Base-by-base conservation (phyloP, 352 stramenopile species). In the Globisporangium sylvaticum region DNA sequence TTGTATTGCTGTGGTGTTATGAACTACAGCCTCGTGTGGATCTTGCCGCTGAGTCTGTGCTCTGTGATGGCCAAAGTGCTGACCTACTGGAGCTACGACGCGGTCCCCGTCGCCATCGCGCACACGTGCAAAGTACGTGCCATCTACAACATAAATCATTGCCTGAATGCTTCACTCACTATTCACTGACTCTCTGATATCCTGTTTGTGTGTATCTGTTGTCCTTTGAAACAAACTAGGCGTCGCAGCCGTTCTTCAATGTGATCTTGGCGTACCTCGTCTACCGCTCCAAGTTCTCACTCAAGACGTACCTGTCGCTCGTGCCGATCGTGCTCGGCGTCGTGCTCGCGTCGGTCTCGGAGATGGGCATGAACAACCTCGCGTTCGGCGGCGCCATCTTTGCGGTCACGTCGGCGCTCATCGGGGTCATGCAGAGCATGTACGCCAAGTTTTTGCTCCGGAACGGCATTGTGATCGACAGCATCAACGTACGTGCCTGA, bases 81-180 rank as follows among this genome's bases (percentile, higher is more conserved):
- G 20, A 95, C 88, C 34, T 95, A 95, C 74, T 95, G 88, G 88
- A 95, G 88, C 73, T 95, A 95, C 70, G 85, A 91, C 65, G 86
- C 76, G 32, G 86, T 95, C 53, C 88, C 88, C 4, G 81, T 95
- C 9, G 87, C 88, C 63, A 89, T 95, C 67, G 85, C 86, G 39
- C 86, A 94, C 67, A 95, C 88, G 5, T 95, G 88, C 73, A 95
- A 95, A 67, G 73, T 79, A 62, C 54, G 66, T 48, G n/a, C 22
- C 10, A 20, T 66, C 15, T 58, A 58, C 53, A 58, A 34, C 52
- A 56, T 42, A 44, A 50, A 50, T 2, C 18, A 50, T 22, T 50
- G 14, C 42, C 10, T 50, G 18, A 25, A 39, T 18, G 14, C 2
- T 12, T 34, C 14, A 10, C 52, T 37, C 18, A 31, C 29, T 32